Evolutionary conservation across 176 grass and related monocot genomes (phyloP), one percentile per base, ranked within the genome.

Genomic region (Oropetium thomaeum): DNA sequence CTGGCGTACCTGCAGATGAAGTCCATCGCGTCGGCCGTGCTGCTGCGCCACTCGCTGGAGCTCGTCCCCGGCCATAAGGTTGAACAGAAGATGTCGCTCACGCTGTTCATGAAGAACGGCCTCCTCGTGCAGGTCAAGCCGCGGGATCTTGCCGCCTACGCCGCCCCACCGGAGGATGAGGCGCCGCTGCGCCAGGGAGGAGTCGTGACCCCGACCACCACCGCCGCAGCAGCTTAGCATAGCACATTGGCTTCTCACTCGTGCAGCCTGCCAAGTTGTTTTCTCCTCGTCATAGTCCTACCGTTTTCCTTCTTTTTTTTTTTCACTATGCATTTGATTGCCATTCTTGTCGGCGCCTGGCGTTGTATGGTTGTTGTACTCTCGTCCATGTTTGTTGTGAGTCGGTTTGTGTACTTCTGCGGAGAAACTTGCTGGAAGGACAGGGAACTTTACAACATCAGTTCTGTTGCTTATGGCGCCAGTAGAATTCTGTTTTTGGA

Each of bases 11-110:
- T 93, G 34, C 95, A 97, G 81, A 97, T 97, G 95, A 89, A 91
- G 54, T 93, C 95, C 62, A 92, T 97, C 31, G 95, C 95, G 60
- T 88, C 95, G 26, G 95, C 95, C 7, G 83, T 97, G 81, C 88
- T 97, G 73, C 86, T 97, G 47, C 86, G 95, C 68, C 84, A 97
- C 78, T 84, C 84, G 19, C 67, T 97, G 25, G 88, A 85, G 69
- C 88, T 87, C 25, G 88, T 91, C 34, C 88, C 83, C 17, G 88
- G 95, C 19, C 88, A 97, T 84, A 74, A 87, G 78, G 91, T 97
- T 71, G 78, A 97, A 86, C 95, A 97, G 65, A 97, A 97, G 81
- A 93, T 97, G 95, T 97, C 95, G 16, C 95, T 97, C 42, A 97
- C 95, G 10, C 86, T 97, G 14, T 97, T 97, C 86, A 97, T 97